Evolutionary conservation across 2,329 filamentous ascomycete genomes (phyloP).

Genomic region (Aspergillus neotritici): DNA sequence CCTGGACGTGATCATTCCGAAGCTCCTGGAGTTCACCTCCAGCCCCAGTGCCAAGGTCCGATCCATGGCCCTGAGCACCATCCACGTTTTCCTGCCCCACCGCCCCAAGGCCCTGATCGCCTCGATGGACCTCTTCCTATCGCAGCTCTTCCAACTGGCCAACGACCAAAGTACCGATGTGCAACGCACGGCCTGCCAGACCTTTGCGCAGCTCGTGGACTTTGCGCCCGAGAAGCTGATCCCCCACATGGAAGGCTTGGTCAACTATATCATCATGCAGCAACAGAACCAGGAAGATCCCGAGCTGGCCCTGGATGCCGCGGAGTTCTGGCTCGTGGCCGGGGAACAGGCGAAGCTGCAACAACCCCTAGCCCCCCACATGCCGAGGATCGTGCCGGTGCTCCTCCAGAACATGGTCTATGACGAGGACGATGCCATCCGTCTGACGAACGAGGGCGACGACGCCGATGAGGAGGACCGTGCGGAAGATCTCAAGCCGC

Average conservation of each 20-base stretch:
- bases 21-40: conserved; percentile 79
- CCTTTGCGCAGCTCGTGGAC: conserved; percentile 88
- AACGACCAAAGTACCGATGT: conserved; percentile 74
- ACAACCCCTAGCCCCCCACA: conserved; percentile 67
- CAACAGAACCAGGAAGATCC: conserved; percentile 77
- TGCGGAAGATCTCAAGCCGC: conserved; percentile 83
- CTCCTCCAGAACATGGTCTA: conserved; percentile 95
- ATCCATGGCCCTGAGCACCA: conserved; percentile 69
- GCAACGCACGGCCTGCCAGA: conserved; percentile 84
- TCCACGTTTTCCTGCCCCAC: conserved; percentile 87
- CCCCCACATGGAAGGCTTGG: conserved; percentile 79
- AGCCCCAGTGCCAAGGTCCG: conserved; percentile 72
- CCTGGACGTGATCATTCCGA: conserved; percentile 80
- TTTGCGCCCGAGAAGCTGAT: conserved; percentile 83
- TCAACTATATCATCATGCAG: conserved; percentile 88
- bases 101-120: conserved; percentile 76
- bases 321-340: conserved; percentile 94
- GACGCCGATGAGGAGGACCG: conserved; percentile 91
- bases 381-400: conserved; percentile 81
- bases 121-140: conserved; percentile 73
- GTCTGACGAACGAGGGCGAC: conserved; percentile 75
- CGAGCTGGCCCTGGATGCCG: conserved; percentile 86
- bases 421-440: conserved; percentile 82
- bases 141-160: conserved; percentile 75
- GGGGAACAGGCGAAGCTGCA: conserved; percentile 81